Base-by-base conservation (phyloP, 495 filamentous ascomycete species). In the Aspergillus nanangensis region DNA sequence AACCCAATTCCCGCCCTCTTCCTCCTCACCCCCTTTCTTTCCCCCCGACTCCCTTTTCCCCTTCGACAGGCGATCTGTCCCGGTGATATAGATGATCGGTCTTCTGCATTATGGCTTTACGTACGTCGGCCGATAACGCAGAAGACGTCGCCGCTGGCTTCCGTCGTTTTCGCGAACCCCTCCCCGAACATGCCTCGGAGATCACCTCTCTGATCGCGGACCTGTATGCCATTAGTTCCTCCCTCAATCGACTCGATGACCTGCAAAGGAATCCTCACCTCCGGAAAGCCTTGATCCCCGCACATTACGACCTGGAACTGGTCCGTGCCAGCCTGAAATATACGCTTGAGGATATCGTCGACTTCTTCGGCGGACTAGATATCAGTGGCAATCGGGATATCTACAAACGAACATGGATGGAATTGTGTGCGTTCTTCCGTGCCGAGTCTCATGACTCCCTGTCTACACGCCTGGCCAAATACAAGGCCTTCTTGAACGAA, bases 61-160 rank as follows among this genome's bases (percentile, higher is more conserved):
- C 5, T 14, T 14, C 5, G 10, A 7, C 20, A 40, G 7, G 19
- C 10, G 9, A 3, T 24, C 20, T 24, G 19, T 11, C 38, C 38
- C 21, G 33, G 17, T 10, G 13, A 34, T 11, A 8, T 1, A 15
- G 24, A 27, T 36, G 33, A 36, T 9, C 25, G 7, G 31, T 48
- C 45, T 15, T 33, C 21, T 27, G 27, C 43, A 45, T 37, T 14
- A 76, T 77, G 70, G 69, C 66, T 43, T 64, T 82, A 57, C 60
- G 73, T 47, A 58, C 62, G 22, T 65, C 71, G 50, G 77, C 74
- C 55, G 64, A 73, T 50, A 65, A 67, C 36, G 74, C 74, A 40
- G 70, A 79, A 49, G 75, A 78, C 39, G 69, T 76, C 41, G 78
- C 78, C 18, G 62, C 71, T 35, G 76, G 71, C 45, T 69, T 84